Conservation (phyloP, 805 yeast genomes). For the Ogataea haglerorum region DNA sequence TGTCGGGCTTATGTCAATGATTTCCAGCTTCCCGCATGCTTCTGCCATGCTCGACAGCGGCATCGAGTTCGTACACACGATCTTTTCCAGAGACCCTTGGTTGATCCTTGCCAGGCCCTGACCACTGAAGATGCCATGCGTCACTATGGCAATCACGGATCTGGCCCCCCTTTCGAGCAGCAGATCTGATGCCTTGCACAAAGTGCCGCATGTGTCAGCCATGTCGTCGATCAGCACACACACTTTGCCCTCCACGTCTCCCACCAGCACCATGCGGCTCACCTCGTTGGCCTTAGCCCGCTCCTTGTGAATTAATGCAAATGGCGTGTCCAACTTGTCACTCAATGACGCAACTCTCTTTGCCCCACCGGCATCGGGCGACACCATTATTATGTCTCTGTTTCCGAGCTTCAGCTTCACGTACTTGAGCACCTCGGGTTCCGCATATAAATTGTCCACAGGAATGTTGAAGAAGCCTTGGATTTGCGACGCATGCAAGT, state of each 20-base stretch:
- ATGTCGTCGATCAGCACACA: slow-evolving; percentile 92
- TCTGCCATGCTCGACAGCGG: slow-evolving; percentile 68
- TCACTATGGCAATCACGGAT: slow-evolving; percentile 86
- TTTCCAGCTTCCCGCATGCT: slow-evolving; percentile 65
- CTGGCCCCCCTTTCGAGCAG: slow-evolving; percentile 77
- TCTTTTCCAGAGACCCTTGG: slow-evolving; percentile 60
- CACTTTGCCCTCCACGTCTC: slow-evolving; percentile 80
- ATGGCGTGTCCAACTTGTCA: slow-evolving; percentile 84
- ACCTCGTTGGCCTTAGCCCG: slow-evolving; percentile 94
- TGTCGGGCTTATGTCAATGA: slow-evolving; percentile 80
- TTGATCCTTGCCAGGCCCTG: slow-evolving; percentile 73
- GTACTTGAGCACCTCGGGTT: slow-evolving; percentile 83
- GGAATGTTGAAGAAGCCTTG: slow-evolving; percentile 96
- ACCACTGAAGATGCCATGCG: slow-evolving; percentile 92
- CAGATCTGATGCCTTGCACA: slow-evolving; percentile 91
- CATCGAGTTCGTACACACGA: slow-evolving; percentile 91
- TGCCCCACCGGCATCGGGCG: slow-evolving; percentile 99
- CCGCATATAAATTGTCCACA: slow-evolving; percentile 93
- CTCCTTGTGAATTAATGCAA: slow-evolving; percentile 95
- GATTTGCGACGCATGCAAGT: slow-evolving; percentile 94
- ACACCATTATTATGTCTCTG: slow-evolving; percentile 71
- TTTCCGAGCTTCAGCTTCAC: slow-evolving; percentile 60
- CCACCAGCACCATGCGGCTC: slow-evolving; percentile 91
- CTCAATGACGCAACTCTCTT: slow-evolving; percentile 94
- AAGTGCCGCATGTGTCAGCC: slow-evolving; percentile 98